phyloP scores from a whole-genome alignment of 192 early-diverging fungal genomes.

The Spinellus fusiger region DNA sequence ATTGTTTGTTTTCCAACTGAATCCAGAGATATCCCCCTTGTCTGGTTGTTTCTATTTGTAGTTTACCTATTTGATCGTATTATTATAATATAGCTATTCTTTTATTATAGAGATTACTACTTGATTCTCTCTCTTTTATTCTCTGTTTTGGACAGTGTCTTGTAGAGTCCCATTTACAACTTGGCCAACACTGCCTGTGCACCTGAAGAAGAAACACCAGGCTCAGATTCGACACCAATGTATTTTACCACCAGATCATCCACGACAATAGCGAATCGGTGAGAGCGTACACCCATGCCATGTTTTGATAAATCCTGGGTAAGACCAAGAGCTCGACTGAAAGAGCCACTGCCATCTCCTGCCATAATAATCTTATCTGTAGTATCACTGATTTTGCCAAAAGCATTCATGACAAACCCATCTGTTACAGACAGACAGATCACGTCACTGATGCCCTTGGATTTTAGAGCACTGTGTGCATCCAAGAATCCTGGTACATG shows the following conservation, averaged over 20 bases:
- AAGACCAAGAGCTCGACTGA: constrained; percentile 63
- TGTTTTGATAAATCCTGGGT: constrained; percentile 49
- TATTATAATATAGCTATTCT: no score
- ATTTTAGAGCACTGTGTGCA: constrained; percentile 47
- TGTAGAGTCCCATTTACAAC: constrained; percentile 30
- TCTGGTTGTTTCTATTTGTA: no score
- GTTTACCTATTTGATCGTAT: no score
- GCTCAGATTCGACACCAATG: constrained; percentile 59
- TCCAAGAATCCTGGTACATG: constrained; percentile 67
- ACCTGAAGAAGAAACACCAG: constrained; percentile 44
- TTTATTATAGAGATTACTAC: no score
- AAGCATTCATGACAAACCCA: constrained; percentile 52
- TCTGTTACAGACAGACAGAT: constrained; percentile 58
- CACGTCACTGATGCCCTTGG: constrained; percentile 65
- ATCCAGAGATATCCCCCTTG: no score
- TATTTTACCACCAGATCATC: constrained; percentile 69
- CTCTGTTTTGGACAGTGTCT: neutral
- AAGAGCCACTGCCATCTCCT: constrained; percentile 69
- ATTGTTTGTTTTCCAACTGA: no score
- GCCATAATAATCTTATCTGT: constrained; percentile 61
- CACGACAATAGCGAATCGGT: constrained; percentile 67
- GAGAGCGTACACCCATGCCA: constrained; percentile 62
- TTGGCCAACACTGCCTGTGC: constrained; percentile 50
- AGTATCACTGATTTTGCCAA: constrained; percentile 41
- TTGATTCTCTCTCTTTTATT: neutral